Evolutionary conservation across 345 rosid species (phyloP).

Genomic region (Brassica juncea): DNA sequence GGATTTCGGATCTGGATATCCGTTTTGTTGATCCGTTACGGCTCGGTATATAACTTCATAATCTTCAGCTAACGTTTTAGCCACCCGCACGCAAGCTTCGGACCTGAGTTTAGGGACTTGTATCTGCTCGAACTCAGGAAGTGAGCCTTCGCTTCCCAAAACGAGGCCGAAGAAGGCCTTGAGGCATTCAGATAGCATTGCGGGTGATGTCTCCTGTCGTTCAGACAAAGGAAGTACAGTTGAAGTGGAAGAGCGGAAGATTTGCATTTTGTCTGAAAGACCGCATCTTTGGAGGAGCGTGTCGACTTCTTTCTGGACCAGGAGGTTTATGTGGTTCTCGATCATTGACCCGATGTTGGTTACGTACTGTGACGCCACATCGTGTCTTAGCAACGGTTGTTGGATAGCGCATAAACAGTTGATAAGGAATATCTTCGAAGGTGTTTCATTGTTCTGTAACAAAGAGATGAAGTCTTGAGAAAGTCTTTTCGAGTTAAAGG

Average conservation of each 20-base stretch:
- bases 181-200: constrained; percentile 68
- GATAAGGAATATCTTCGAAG: constrained; percentile 89
- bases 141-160: constrained; percentile 78
- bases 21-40: constrained; percentile 71
- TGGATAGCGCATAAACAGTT: constrained; percentile 89
- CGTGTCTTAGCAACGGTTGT: constrained; percentile 71
- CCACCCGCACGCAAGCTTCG: constrained; percentile 69
- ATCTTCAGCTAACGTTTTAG: constrained; percentile 71
- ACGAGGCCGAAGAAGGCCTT: constrained; percentile 83
- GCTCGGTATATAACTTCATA: constrained; percentile 75
- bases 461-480: background rate
- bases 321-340: constrained; percentile 60
- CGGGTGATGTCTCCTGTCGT: constrained; percentile 64
- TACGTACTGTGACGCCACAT: constrained; percentile 70
- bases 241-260: constrained; percentile 51
- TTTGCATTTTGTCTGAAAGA: constrained; percentile 65
- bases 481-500: background rate
- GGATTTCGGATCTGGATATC: constrained; percentile 76
- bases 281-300: constrained; percentile 71
- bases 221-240: constrained; percentile 52
- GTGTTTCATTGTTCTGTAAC: constrained; percentile 75
- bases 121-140: constrained; percentile 90
- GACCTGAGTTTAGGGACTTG: constrained; percentile 93
- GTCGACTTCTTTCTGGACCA: constrained; percentile 87
- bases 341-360: constrained; percentile 73